These are phyloP conservation scores for Iodosphaeria phyllophila DNA, from an alignment of 2,329 filamentous ascomycete genomes.

Conservation along the genomic window DNA sequence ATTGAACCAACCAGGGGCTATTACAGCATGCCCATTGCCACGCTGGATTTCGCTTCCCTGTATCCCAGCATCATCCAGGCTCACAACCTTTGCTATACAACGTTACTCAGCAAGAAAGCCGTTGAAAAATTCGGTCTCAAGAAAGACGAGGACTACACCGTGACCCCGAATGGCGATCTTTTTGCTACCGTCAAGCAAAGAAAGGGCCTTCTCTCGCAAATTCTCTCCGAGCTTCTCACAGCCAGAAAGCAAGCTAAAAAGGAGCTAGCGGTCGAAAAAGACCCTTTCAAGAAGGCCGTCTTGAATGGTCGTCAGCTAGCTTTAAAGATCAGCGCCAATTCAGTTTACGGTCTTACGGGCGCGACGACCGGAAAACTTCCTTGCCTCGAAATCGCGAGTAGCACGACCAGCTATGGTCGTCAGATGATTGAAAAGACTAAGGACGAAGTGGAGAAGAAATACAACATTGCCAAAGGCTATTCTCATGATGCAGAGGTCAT, in stretches of 20 bases:
- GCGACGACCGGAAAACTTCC: constrained; percentile 92
- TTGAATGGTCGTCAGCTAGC: constrained; percentile 93
- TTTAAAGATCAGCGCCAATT: constrained; percentile 92
- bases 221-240: constrained; percentile 80
- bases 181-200: constrained; percentile 79
- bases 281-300: constrained; percentile 95
- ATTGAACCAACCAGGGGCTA: constrained; percentile 90
- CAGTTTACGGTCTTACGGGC: constrained; percentile 91
- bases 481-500: constrained; percentile 90
- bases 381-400: constrained; percentile 87
- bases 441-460: constrained; percentile 77
- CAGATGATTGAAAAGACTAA: constrained; percentile 99
- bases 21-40: constrained; percentile 88
- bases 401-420: constrained; percentile 89
- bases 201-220: constrained; percentile 84
- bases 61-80: constrained; percentile 99
- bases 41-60: constrained; percentile 93
- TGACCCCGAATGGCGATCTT: constrained; percentile 85
- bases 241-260: constrained; percentile 91
- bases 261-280: constrained; percentile 72
- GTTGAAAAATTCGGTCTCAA: constrained; percentile 60
- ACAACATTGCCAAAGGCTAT: constrained; percentile 88
- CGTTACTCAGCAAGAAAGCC: constrained; percentile 59
- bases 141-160: constrained; percentile 89
- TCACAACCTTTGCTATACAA: constrained; percentile 96